Evolutionary conservation across 257 asterid species (phyloP).

Genomic region (Petunia secreta): DNA sequence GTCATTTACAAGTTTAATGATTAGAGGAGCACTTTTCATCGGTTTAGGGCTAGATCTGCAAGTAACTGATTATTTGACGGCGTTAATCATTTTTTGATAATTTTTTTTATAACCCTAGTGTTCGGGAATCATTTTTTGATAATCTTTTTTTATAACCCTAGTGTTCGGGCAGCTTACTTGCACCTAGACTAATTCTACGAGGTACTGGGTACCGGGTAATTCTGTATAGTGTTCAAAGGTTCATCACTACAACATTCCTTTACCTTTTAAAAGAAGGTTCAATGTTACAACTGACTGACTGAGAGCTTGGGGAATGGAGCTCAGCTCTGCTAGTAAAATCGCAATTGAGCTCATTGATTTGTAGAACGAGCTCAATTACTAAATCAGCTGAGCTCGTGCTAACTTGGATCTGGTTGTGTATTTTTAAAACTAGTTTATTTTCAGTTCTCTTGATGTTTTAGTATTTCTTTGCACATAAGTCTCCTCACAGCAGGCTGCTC

Average conservation of each 20-base stretch:
- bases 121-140: neutral
- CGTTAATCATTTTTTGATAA: neutral
- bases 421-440: neutral
- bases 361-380: conserved; percentile 15
- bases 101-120: no score
- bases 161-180: no score
- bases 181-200: no score
- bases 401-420: conserved; percentile 9
- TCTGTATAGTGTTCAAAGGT: no score
- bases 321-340: neutral
- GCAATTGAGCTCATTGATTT: neutral
- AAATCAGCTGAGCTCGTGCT: neutral
- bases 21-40: neutral
- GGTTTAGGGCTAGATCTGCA: neutral
- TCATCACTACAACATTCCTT: no score
- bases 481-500: neutral
- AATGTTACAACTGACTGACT: neutral
- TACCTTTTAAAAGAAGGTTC: no score
- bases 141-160: no score
- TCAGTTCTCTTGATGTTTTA: neutral
- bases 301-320: neutral
- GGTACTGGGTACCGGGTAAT: no score
- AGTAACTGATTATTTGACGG: neutral
- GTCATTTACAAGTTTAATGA: neutral
- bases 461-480: neutral